Evolutionary conservation across 1,284 basidiomycete genomes (phyloP).

Genomic region (Takashimella tepidaria): DNA sequence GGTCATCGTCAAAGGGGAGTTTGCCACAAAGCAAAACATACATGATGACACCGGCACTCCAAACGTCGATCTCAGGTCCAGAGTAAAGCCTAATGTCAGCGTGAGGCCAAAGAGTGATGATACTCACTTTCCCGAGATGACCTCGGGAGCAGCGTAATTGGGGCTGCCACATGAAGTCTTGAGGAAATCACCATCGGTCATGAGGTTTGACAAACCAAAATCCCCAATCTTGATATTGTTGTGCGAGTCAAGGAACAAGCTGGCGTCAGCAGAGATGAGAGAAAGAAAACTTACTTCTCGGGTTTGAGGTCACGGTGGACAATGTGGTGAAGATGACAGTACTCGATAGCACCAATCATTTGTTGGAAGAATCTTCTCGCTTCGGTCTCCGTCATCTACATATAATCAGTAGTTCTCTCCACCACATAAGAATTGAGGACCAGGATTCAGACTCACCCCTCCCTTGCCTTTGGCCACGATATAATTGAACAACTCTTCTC

Average conservation of each 20-base stretch:
- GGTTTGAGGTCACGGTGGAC: constrained; percentile 95
- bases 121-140: constrained; percentile 72
- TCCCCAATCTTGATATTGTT: constrained; percentile 84
- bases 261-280: constrained; percentile 16
- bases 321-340: constrained; percentile 89
- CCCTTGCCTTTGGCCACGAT: constrained; percentile 74
- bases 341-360: constrained; percentile 91
- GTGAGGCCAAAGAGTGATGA: neutral
- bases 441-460: constrained; percentile 25
- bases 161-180: constrained; percentile 93
- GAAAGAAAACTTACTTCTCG: constrained; percentile 70
- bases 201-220: constrained; percentile 89
- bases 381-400: constrained; percentile 73
- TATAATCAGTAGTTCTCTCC: constrained; percentile 1
- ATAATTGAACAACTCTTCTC: constrained; percentile 92
- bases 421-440: neutral
- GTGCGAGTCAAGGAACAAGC: constrained; percentile 52
- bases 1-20: constrained; percentile 91
- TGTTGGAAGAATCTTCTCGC: constrained; percentile 93
- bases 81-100: constrained; percentile 61
- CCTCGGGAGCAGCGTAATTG: constrained; percentile 94
- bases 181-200: constrained; percentile 89
- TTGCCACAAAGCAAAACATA: constrained; percentile 92
- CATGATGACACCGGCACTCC: constrained; percentile 91
- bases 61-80: constrained; percentile 95